Evolutionary conservation across 805 yeast genomes (phyloP).

Genomic region (Cyberlindnera mycetangii): DNA sequence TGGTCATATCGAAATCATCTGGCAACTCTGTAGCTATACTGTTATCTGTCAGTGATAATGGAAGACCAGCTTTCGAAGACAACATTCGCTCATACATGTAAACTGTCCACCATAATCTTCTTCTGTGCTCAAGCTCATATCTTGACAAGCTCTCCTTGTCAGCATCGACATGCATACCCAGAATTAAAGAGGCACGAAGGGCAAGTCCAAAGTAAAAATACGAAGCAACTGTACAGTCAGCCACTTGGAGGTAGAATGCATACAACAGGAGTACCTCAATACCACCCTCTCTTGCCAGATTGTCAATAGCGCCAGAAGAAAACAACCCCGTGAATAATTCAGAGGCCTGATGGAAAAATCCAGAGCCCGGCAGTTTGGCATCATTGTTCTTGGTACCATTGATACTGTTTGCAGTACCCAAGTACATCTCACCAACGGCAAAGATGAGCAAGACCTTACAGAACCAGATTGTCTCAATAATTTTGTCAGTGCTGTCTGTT

Average conservation of each 20-base stretch:
- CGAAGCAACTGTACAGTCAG: conserved; percentile 79
- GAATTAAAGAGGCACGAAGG: conserved; percentile 62
- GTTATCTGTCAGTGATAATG: conserved; percentile 74
- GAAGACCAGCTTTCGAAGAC: conserved; percentile 79
- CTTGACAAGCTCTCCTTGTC: conserved; percentile 63
- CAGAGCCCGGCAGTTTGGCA: conserved; percentile 70
- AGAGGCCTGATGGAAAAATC: conserved; percentile 77
- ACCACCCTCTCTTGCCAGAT: conserved; percentile 75
- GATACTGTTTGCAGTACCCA: conserved; percentile 67
- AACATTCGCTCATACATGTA: conserved; percentile 83
- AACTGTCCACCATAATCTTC: conserved; percentile 85
- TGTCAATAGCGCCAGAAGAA: conserved; percentile 77
- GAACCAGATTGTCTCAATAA: conserved; percentile 76
- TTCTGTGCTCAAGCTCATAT: conserved; percentile 76
- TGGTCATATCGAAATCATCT: conserved; percentile 61
- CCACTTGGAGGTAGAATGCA: conserved; percentile 79
- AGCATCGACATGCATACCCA: conserved; percentile 83
- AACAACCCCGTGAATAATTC: conserved; percentile 72
- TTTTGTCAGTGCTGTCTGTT: conserved; percentile 43
- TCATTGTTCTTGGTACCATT: conserved; percentile 41
- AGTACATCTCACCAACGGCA: conserved; percentile 80
- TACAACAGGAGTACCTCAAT: conserved; percentile 70
- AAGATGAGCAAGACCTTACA: conserved; percentile 71
- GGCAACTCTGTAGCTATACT: conserved; percentile 80
- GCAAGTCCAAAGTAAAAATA: conserved; percentile 80